phyloP scores from a whole-genome alignment of 192 early-diverging fungal genomes.

The Jimgerdemannia flammicorona region DNA sequence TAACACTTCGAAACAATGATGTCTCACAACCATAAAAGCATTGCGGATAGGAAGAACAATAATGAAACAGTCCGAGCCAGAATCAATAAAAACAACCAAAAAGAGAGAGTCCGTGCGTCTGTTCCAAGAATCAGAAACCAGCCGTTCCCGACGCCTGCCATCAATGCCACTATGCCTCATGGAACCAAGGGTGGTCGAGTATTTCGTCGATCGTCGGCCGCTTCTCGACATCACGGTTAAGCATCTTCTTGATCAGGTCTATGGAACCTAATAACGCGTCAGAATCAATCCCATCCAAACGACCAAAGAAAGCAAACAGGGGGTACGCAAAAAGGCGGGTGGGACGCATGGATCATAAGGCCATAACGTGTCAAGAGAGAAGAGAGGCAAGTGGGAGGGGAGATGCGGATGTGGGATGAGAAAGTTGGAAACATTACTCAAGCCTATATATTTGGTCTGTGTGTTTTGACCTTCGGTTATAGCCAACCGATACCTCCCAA shows the following conservation, averaged over 20 bases:
- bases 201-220: slow-evolving; percentile 80
- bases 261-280: slow-evolving; percentile 32
- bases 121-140: too few species aligned
- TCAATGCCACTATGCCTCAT: neutral
- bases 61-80: too few species aligned
- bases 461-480: neutral
- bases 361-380: neutral
- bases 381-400: neutral
- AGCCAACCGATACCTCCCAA: neutral
- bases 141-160: too few species aligned
- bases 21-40: too few species aligned
- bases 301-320: too few species aligned
- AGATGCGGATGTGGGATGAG: neutral
- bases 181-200: slow-evolving; percentile 71
- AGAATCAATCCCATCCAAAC: too few species aligned
- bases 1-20: too few species aligned
- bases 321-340: neutral
- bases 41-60: too few species aligned
- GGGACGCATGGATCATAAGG: neutral
- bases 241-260: slow-evolving; percentile 67
- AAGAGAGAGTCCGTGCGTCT: too few species aligned
- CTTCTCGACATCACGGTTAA: slow-evolving; percentile 62
- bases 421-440: too few species aligned
- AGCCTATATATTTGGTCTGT: neutral
- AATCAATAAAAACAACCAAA: too few species aligned